Percentiles rank a stretch among this genome's conserved stretches.
Conservation (phyloP, 805 yeast genomes). For the Metschnikowia lunata region DNA sequence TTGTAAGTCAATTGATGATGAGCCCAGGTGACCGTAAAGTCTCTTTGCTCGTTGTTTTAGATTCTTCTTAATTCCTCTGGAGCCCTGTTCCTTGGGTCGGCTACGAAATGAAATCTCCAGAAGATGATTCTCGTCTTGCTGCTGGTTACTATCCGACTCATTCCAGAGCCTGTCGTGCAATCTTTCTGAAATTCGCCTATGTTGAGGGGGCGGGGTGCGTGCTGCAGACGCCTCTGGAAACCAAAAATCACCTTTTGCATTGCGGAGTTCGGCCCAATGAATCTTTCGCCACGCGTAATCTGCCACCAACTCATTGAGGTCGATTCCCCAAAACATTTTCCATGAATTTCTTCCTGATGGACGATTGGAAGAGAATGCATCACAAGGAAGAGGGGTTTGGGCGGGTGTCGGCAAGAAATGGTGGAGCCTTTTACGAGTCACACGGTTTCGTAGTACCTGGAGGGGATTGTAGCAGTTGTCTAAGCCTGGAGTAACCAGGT, state of each 20-base stretch:
- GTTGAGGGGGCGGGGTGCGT: conserved; percentile 1
- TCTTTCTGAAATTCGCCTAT: conserved; percentile 10
- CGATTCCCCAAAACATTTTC: conserved; percentile 61
- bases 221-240: conserved; percentile 26
- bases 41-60: conserved; percentile 12
- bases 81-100: neutral
- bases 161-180: conserved; percentile 33
- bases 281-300: conserved; percentile 56
- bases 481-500: conserved; percentile 40
- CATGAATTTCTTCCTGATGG: conserved; percentile 25
- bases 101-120: conserved; percentile 9
- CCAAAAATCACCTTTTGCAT: conserved; percentile 48
- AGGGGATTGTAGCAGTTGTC: conserved; percentile 78
- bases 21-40: conserved; percentile 9
- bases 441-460: conserved; percentile 74
- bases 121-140: conserved; percentile 4
- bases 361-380: conserved; percentile 49
- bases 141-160: conserved; percentile 16
- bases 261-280: conserved; percentile 50
- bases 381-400: conserved; percentile 55
- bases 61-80: conserved; percentile 4
- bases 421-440: conserved; percentile 49
- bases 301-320: conserved; percentile 51
- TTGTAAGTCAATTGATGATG: conserved; percentile 4
- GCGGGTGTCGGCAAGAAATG: conserved; percentile 24